A percentile compares a stretch with the other conserved stretches of the same genome.
Conservation (phyloP, 345 rosid genomes). For the Bretschneidera sinensis region DNA sequence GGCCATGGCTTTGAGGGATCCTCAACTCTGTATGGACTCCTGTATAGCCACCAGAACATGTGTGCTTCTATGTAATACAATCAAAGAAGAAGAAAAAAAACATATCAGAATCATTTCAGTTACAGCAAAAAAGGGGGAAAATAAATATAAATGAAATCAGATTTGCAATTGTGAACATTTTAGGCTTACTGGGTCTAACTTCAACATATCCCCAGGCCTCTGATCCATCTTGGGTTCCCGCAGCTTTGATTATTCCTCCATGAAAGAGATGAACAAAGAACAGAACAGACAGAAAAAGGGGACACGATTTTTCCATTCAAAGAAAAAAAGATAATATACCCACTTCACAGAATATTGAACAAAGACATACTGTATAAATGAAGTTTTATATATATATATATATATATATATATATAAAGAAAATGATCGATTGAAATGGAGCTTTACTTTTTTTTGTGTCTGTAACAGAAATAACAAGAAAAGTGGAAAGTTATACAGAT, state of each 20-base stretch:
- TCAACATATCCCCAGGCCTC: conserved; percentile 89
- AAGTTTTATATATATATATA: no score
- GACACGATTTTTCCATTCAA: conserved; percentile 41
- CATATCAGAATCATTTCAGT: no score
- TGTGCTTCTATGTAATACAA: conserved; percentile 58
- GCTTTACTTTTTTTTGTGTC: no score
- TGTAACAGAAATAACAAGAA: no score
- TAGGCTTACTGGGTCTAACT: conserved; percentile 81
- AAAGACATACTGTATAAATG: no score
- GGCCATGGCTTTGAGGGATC: conserved; percentile 93
- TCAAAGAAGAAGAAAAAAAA: conserved; percentile 16
- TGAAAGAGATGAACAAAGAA: conserved; percentile 12
- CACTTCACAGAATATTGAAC: no score
- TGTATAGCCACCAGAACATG: conserved; percentile 96
- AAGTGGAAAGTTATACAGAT: no score
- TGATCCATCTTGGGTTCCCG: conserved; percentile 37
- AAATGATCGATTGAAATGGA: no score
- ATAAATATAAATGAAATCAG: not conserved
- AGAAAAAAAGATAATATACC: no score
- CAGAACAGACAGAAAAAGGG: conserved; percentile 22
- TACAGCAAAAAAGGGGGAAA: no score
- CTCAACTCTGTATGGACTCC: conserved; percentile 74
- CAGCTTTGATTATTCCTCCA: conserved; percentile 27
- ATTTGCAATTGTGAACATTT: not conserved
- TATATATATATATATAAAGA: no score